Evolutionary conservation across 148 eudicot genomes (phyloP), one percentile per base, ranked within the genome.

Genomic region (Spergularia marina): DNA sequence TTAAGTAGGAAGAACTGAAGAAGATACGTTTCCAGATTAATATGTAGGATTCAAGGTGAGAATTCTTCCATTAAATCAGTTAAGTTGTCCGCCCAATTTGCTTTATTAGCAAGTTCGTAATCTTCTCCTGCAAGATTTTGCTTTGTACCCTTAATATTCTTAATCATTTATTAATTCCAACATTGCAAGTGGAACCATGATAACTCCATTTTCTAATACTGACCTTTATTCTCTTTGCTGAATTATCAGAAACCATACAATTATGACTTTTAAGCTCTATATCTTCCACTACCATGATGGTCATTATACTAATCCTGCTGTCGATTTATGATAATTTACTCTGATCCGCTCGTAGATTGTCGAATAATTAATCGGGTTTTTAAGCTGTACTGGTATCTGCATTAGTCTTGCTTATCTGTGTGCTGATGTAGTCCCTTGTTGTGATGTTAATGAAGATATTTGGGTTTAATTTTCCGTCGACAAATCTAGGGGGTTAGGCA

Each of bases 31-130:
- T 44, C 49, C 23, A 65, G 73, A 76, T 71, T 47, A 64, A 23
- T 20, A 65, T 64, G 62, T 65, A 65, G 62, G 67, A 63, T 55
- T 64, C 49, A 20, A 74, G 77, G 71, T 68, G 21, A 20, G 16
- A 74, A 53, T 72, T 54, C 68, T 51, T 76, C 68, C 79, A 80
- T 75, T 39, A 70, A 64, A 63, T 75, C 75, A 64, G 79, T 75
- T 74, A 57, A 40, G 18, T 68, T 80, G 65, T 80, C 76, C 53
- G 70, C 34, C 40, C 2, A 70, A 59, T 53, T 74, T 62, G 55
- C 58, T 70, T 63, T 7, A 20, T 75, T 57, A 54, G 15, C 71
- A 70, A 80, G 40, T 44, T 54, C 72, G 15, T 71, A 71, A 75
- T 75, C 79, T 70, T 66, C 47, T 4, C 6, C 56, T 25, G 12